Evolutionary conservation across 208 protist genomes (phyloP), one percentile per base, ranked within the genome.

Genomic region (Polymyxa betae): DNA sequence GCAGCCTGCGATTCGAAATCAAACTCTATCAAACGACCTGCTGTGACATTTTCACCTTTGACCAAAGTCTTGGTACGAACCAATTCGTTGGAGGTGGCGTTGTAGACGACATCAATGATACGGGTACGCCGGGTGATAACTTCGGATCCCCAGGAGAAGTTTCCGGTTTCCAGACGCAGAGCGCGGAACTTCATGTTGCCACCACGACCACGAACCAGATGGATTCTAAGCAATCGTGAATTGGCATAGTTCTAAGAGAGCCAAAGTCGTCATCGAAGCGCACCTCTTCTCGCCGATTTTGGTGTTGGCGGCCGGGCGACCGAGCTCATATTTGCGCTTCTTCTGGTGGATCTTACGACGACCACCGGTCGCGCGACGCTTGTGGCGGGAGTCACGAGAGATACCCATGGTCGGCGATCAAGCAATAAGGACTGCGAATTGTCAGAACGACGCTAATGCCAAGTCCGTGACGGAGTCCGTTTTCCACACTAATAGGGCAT

Each of bases 31-130:
- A 29, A 60, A 60, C 49, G 49, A 29, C 12, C 49, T n/a, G 93
- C 99, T 98, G 93, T 24, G 49, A 29, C 49, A 24, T 60, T 60
- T 5, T 95, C 95, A 95, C 95, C 96, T 97, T 99, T 99, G 88
- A 99, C 98, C 29, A 99, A 96, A 78, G 98, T 99, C 95, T 99
- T 99, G 68, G 98, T 99, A 93, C 98, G 97, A 64, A 99, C 98
- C 45, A 99, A 96, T 96, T 99, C 98, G 96, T 99, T 99, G 94
- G 97, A 98, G 24, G 98, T 97, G 64, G 98, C 97, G 95, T 99
- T 99, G 97, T 99, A 99, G 77, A 99, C 98, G n/a, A 99, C 98
- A 91, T 98, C 97, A 72, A 99, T 90, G 91, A 99, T 98, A 82
- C 45, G 40, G 1, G 90, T 91, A 44, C 78, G 64, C 20, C 96